Conservation (phyloP, 2,329 filamentous ascomycete species). For the Calonectria montana region DNA sequence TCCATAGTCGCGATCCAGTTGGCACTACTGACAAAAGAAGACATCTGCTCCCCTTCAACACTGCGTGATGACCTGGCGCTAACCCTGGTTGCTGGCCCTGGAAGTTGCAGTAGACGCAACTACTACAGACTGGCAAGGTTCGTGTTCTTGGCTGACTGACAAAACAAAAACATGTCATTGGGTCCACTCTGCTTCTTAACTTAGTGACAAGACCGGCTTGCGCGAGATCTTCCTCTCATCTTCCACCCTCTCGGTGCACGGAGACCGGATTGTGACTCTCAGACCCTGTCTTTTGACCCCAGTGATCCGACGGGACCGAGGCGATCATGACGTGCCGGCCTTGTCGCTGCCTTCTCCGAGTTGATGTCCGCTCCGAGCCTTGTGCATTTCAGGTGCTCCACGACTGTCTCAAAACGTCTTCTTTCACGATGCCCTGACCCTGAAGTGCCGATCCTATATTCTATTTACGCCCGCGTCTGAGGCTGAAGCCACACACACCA, state of each 20-base stretch:
- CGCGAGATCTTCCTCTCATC: conserved; percentile 15
- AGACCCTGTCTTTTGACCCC: background rate
- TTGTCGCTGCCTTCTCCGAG: background rate
- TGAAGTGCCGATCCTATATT: conserved; percentile 8
- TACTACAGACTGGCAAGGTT: conserved; percentile 19
- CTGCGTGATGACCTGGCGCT: conserved; percentile 33
- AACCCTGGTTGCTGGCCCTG: conserved; percentile 3
- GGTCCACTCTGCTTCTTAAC: conserved; percentile 28
- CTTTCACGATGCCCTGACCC: conserved; percentile 7
- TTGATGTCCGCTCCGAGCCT: background rate
- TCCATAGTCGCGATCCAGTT: conserved; percentile 15
- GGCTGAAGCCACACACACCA: conserved; percentile 20
- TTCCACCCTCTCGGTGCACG: conserved; percentile 8
- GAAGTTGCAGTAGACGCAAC: background rate
- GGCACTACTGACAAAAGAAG: background rate
- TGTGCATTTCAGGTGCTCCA: background rate
- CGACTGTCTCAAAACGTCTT: background rate
- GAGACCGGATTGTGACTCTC: background rate
- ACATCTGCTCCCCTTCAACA: background rate
- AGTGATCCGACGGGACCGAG: conserved; percentile 10
- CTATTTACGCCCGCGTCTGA: conserved; percentile 10
- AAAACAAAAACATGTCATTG: conserved; percentile 18
- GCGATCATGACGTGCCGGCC: background rate
- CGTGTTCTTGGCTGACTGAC: conserved; percentile 30
- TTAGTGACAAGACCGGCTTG: conserved; percentile 14